These are phyloP conservation scores for Erythrophleum fordii DNA, from an alignment of 306 rosid genomes.

Conservation along the genomic window DNA sequence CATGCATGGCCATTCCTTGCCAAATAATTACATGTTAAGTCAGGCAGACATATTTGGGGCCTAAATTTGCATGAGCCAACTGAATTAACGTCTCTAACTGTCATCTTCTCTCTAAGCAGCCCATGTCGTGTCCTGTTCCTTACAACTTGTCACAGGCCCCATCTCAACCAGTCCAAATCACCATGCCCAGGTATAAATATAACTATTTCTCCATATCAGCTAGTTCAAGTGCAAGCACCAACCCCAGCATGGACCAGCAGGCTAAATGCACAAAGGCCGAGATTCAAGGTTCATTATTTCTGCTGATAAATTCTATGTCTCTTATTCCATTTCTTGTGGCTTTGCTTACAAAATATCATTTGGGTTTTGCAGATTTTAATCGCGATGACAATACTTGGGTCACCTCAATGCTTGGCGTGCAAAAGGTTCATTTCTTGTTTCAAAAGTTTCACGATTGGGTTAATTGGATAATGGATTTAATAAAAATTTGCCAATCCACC, in stretches of 20 bases:
- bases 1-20: conserved; percentile 3
- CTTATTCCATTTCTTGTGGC: not conserved
- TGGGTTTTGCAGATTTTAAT: conserved; percentile 48
- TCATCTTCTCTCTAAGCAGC: conserved; percentile 36
- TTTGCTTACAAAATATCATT: not conserved
- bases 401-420: conserved; percentile 34
- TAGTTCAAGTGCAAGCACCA: not conserved
- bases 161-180: conserved; percentile 48
- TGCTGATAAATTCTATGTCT: not conserved
- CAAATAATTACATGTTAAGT: conserved; percentile 34
- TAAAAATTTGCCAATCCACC: not conserved
- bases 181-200: conserved; percentile 43
- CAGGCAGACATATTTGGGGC: conserved; percentile 53
- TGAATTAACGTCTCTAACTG: conserved; percentile 55
- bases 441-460: not conserved
- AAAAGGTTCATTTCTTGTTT: conserved; percentile 31
- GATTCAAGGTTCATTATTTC: conserved; percentile 34
- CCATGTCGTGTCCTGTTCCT: conserved; percentile 53
- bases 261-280: conserved; percentile 38
- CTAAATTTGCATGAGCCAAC: conserved; percentile 52
- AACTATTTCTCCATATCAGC: conserved; percentile 6
- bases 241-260: conserved; percentile 52
- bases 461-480: not conserved
- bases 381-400: conserved; percentile 35
- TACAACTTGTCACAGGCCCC: conserved; percentile 54